Evolutionary conservation across 768 basidiomycete species (phyloP).

Genomic region (Glaciozyma antarctica): DNA sequence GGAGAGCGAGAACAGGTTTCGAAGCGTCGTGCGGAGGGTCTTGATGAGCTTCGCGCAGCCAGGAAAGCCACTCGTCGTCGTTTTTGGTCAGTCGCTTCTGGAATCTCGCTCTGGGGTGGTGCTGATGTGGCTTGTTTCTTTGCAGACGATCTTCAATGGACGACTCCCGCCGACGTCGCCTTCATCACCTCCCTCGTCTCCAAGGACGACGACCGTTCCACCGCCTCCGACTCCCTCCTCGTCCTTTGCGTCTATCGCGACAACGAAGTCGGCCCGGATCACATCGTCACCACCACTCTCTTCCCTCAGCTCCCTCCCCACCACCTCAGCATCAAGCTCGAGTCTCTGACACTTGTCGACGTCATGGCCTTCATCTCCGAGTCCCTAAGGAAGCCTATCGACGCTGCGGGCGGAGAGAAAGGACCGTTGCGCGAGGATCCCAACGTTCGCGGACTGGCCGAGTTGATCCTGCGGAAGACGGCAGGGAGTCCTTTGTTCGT

Average conservation of each 20-base stretch:
- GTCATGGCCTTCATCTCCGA: conserved; percentile 12
- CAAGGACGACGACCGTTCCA: background rate
- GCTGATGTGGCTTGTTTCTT: too few relatives aligned
- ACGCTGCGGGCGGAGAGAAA: background rate
- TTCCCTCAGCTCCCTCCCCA: conserved; percentile 1
- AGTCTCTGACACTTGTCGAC: conserved; percentile 9
- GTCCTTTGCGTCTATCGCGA: conserved; percentile 21
- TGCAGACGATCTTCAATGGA: conserved; percentile 30
- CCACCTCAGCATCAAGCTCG: conserved; percentile 9
- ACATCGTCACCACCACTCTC: conserved; percentile 25
- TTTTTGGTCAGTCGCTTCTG: conserved; percentile 12
- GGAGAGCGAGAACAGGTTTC: conserved; percentile 24
- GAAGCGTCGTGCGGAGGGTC: conserved; percentile 13
- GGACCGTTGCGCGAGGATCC: background rate
- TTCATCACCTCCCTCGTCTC: conserved; percentile 24
- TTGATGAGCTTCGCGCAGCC: conserved; percentile 19
- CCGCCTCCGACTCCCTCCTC: conserved; percentile 16
- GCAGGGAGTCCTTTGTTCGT: conserved; percentile 20
- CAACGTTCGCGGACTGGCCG: background rate
- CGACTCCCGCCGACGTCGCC: conserved; percentile 15
- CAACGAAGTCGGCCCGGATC: conserved; percentile 24
- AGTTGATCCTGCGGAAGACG: conserved; percentile 23
- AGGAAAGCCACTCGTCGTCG: conserved; percentile 21
- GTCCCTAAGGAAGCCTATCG: conserved; percentile 12
- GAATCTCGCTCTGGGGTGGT: too few relatives aligned